Conservation (phyloP, 2,329 filamentous ascomycete species). For the Chalaropsis thielavioides region DNA sequence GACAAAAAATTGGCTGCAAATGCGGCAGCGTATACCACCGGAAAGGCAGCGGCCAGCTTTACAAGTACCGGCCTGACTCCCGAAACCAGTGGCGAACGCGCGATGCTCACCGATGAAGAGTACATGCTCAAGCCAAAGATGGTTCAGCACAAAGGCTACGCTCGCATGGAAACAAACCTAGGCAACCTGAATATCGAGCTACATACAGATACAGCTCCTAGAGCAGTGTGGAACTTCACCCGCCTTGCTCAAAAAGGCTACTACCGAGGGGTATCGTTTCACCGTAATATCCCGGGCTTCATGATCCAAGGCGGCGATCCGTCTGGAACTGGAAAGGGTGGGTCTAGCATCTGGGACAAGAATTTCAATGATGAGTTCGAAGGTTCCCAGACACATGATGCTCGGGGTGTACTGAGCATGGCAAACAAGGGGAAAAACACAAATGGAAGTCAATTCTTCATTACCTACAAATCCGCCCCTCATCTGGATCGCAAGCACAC, state of each 20-base stretch:
- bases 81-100: conserved; percentile 75
- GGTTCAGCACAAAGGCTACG: conserved; percentile 83
- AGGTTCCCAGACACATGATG: conserved; percentile 70
- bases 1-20: conserved; percentile 59
- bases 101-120: conserved; percentile 80
- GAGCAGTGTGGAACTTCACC: conserved; percentile 94
- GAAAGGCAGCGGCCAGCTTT: conserved; percentile 81
- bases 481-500: conserved; percentile 94
- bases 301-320: conserved; percentile 98
- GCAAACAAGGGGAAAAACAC: conserved; percentile 98
- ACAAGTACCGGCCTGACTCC: conserved; percentile 90
- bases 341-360: conserved; percentile 81
- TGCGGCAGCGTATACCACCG: conserved; percentile 79
- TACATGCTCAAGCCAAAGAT: conserved; percentile 88
- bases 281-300: conserved; percentile 87
- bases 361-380: conserved; percentile 91
- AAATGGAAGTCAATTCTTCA: conserved; percentile 89
- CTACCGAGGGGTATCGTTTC: conserved; percentile 72
- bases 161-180: conserved; percentile 70
- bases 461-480: conserved; percentile 69
- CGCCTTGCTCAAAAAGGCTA: conserved; percentile 78
- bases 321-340: conserved; percentile 81
- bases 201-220: conserved; percentile 78
- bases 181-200: conserved; percentile 81
- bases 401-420: conserved; percentile 74